phyloP scores from a whole-genome alignment of 2,329 filamentous ascomycete genomes.

The Cryphonectria radicalis region DNA sequence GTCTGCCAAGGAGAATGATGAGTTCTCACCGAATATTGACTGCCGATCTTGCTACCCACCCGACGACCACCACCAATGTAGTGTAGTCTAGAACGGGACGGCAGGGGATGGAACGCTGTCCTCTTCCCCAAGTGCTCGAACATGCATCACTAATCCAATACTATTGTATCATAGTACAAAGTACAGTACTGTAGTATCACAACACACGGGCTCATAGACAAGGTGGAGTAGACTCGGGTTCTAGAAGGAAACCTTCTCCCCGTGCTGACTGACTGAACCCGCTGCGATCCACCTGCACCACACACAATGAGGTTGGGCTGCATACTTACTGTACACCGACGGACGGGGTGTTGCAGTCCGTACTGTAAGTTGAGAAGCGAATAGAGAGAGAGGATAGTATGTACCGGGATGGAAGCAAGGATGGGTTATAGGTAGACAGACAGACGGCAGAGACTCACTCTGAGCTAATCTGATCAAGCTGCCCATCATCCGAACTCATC shows the following conservation, averaged over 20 bases:
- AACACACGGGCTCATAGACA: neutral
- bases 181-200: neutral
- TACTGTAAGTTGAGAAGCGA: neutral
- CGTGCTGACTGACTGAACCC: neutral
- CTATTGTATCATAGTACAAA: neutral
- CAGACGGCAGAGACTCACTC: neutral
- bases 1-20: neutral
- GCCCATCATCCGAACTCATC: neutral
- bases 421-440: no score
- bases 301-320: neutral
- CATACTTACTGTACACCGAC: neutral
- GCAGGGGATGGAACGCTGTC: neutral
- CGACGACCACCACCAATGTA: neutral
- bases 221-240: neutral
- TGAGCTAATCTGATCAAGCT: neutral
- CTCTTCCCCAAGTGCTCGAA: neutral
- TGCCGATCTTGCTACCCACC: constrained; percentile 3
- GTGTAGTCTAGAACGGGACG: neutral
- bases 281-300: neutral
- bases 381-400: no score
- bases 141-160: neutral
- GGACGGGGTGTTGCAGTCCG: neutral
- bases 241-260: neutral
- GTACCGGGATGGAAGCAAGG: neutral
- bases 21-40: constrained; percentile 12